phyloP scores from a whole-genome alignment of 768 basidiomycete genomes.

The Polyporus arcularius region DNA sequence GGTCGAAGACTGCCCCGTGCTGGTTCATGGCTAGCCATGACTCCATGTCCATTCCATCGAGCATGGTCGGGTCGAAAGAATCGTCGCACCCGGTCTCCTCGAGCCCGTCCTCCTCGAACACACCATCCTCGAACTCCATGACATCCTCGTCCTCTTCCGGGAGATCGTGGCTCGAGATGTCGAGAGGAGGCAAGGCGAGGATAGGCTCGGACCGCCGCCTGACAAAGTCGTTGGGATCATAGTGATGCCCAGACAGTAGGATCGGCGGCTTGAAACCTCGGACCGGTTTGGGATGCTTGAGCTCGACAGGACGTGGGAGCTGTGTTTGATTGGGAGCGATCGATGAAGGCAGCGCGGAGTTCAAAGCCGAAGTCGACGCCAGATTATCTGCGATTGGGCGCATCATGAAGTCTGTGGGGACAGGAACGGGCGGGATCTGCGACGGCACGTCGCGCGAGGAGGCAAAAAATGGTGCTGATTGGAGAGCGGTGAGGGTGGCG shows the following conservation, averaged over 20 bases:
- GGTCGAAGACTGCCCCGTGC: constrained; percentile 14
- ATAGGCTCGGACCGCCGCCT: constrained; percentile 18
- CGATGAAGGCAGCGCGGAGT: constrained; percentile 15
- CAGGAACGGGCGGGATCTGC: constrained; percentile 5
- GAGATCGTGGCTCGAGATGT: constrained; percentile 14
- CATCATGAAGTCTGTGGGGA: background rate
- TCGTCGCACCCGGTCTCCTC: constrained; percentile 7
- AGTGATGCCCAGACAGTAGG: constrained; percentile 8
- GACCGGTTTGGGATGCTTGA: constrained; percentile 17
- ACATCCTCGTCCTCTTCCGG: constrained; percentile 12
- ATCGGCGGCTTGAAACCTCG: constrained; percentile 20
- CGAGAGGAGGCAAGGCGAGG: constrained; percentile 14
- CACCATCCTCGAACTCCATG: constrained; percentile 11
- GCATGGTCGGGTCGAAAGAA: constrained; percentile 3
- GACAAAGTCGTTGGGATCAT: constrained; percentile 19
- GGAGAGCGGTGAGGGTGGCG: constrained; percentile 14
- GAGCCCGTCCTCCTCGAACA: constrained; percentile 5
- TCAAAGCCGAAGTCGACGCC: constrained; percentile 1
- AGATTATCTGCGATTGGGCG: constrained; percentile 18
- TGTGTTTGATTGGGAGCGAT: constrained; percentile 21
- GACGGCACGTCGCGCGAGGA: constrained; percentile 1
- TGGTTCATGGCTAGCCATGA: constrained; percentile 2
- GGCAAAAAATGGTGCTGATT: constrained; percentile 7
- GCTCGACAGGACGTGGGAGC: constrained; percentile 16
- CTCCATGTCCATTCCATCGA: constrained; percentile 6